Evolutionary conservation across 345 rosid genomes (phyloP).

Genomic region (Sonneratia caseolaris): DNA sequence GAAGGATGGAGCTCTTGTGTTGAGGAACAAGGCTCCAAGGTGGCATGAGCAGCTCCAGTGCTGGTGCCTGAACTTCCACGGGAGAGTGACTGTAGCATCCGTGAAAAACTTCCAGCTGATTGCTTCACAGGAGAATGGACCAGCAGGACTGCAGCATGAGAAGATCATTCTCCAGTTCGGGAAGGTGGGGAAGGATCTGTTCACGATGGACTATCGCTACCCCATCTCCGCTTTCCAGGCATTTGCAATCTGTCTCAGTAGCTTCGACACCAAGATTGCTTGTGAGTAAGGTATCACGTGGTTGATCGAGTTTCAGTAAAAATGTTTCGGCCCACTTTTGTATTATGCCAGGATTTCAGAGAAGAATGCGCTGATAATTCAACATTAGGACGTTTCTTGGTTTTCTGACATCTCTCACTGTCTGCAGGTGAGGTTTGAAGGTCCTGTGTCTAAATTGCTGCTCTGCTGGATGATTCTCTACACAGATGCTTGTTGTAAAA

Average conservation of each 20-base stretch:
- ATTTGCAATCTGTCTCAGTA: conserved; percentile 90
- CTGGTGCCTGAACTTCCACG: conserved; percentile 94
- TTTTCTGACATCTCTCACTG: neutral
- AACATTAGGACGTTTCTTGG: neutral
- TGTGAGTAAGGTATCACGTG: conserved; percentile 50
- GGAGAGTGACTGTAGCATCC: conserved; percentile 89
- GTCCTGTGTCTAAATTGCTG: neutral
- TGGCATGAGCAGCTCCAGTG: conserved; percentile 98
- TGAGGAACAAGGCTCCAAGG: conserved; percentile 82
- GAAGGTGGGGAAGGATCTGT: conserved; percentile 86
- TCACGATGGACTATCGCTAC: conserved; percentile 91
- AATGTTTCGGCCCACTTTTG: neutral
- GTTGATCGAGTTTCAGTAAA: conserved; percentile 14
- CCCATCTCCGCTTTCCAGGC: conserved; percentile 97
- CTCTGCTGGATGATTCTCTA: neutral
- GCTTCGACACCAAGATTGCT: conserved; percentile 95
- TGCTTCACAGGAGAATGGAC: conserved; percentile 55
- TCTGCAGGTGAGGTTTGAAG: conserved; percentile 3
- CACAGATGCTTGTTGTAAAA: neutral
- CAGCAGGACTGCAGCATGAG: conserved; percentile 61
- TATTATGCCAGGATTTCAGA: no score
- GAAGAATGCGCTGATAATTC: neutral
- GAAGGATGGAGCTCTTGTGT: conserved; percentile 42
- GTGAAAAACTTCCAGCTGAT: conserved; percentile 94
- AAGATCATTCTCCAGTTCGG: conserved; percentile 87